phyloP scores from a whole-genome alignment of 345 rosid species.

The Pistacia atlantica region DNA sequence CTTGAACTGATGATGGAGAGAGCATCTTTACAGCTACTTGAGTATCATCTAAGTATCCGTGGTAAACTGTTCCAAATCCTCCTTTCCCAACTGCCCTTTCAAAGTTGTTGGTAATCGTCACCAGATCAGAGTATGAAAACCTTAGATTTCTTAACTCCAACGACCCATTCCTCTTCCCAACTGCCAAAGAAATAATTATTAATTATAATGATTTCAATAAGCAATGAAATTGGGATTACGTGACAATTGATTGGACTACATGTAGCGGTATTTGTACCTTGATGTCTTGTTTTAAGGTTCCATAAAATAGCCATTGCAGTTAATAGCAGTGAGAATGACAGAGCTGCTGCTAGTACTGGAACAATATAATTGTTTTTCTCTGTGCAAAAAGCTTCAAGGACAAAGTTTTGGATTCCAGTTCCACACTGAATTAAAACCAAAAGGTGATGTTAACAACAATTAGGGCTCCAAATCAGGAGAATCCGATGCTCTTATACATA shows the following conservation, averaged over 20 bases:
- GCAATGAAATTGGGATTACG: too few species aligned
- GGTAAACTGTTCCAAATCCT: slow-evolving; percentile 12
- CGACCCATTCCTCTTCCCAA: too few species aligned
- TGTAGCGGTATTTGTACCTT: neutral
- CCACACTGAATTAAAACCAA: too few species aligned
- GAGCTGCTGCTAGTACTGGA: neutral
- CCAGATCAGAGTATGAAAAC: neutral
- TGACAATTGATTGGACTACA: too few species aligned
- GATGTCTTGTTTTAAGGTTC: neutral
- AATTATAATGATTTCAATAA: too few species aligned
- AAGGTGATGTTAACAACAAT: too few species aligned
- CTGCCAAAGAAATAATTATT: too few species aligned
- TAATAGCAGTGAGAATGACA: neutral
- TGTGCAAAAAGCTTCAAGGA: too few species aligned
- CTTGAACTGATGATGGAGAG: slow-evolving; percentile 27
- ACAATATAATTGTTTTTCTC: neutral
- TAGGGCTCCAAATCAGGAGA: too few species aligned
- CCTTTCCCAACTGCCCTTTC: neutral
- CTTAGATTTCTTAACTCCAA: neutral
- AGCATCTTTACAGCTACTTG: slow-evolving; percentile 35
- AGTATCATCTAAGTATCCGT: neutral
- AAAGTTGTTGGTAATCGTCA: neutral
- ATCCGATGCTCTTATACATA: too few species aligned
- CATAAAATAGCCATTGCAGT: neutral
- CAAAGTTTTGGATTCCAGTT: too few species aligned